phyloP scores from a whole-genome alignment of 768 basidiomycete species.

The Tubosaeta sp. region DNA sequence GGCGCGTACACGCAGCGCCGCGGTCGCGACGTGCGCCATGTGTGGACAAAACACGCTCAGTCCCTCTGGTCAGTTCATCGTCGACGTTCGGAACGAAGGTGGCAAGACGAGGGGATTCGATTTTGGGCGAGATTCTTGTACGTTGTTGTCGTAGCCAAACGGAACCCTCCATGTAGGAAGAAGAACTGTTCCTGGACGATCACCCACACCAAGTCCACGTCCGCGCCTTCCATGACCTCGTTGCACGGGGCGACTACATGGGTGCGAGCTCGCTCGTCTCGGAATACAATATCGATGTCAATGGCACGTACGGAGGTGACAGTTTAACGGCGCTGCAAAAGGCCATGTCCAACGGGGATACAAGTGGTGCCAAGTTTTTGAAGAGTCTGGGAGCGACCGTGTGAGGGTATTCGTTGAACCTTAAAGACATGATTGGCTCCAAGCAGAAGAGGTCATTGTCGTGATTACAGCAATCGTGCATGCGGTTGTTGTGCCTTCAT shows the following conservation, averaged over 20 bases:
- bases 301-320: constrained; percentile 17
- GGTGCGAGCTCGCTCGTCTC: constrained; percentile 14
- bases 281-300: constrained; percentile 20
- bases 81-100: constrained; percentile 26
- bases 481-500: neutral
- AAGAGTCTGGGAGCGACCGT: constrained; percentile 17
- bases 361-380: constrained; percentile 17
- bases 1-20: neutral
- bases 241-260: constrained; percentile 20
- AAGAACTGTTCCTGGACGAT: constrained; percentile 17
- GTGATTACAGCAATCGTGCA: too few species aligned
- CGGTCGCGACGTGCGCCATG: constrained; percentile 8
- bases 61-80: constrained; percentile 15
- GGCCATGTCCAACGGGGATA: constrained; percentile 19
- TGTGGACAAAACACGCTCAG: constrained; percentile 17
- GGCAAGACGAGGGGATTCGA: constrained; percentile 24
- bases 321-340: constrained; percentile 22
- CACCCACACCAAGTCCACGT: constrained; percentile 14
- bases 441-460: too few species aligned
- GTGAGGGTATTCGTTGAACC: neutral
- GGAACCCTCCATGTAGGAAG: constrained; percentile 12
- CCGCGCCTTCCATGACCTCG: constrained; percentile 24
- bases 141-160: constrained; percentile 2
- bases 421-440: neutral
- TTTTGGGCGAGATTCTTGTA: constrained; percentile 25